Base-by-base conservation (phyloP, 2,329 filamentous ascomycete genomes). In the Pseudogymnoascus sp. region DNA sequence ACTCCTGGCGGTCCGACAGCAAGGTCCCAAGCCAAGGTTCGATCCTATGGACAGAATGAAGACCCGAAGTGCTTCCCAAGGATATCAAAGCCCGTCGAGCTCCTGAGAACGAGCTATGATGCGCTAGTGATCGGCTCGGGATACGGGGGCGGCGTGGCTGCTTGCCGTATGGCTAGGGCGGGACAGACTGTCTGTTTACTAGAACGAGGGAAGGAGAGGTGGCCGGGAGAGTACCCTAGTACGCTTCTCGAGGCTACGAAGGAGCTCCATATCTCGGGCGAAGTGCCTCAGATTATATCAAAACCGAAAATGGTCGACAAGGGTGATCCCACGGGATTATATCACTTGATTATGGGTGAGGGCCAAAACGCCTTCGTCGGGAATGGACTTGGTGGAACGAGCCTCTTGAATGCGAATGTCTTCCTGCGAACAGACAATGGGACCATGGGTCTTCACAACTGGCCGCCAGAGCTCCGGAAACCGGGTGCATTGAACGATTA, bases 121-220 rank as follows among this genome's bases (percentile, higher is more conserved):
- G 83, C 83, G 41, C 80, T 90, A 10, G 84, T 90, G 31, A 83
- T 90, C 64, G 87, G 87, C 1, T 88, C 85, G 8, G 87, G 87
- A 1, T 90, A 90, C 72, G 87, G 87, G 23, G 86, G 85, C 41
- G 83, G 81, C 23, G 83, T 90, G 19, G 86, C 87, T 2, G 87
- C 86, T 0, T 84, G 84, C 21, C 80, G 86, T 10, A 85, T 89
- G 80, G 82, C 86, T 2, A 80, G 87, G 63, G 81, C 81, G 1
- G 81, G 78, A 2, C 79, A 86, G 71, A 80, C 77, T 1, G 86
- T 90, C 1, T 88, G 85, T 65, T 73, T 90, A 16, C 77, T 90
- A 0, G 87, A 90, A 71, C 77, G 84, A 16, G 87, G 87, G 1
- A 77, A 80, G 64, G 87, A 90, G 73, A 80, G 79, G 66, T 89